These are phyloP conservation scores for Isabelozyma heimii DNA, from an alignment of 805 yeast genomes.

Conservation along the genomic window DNA sequence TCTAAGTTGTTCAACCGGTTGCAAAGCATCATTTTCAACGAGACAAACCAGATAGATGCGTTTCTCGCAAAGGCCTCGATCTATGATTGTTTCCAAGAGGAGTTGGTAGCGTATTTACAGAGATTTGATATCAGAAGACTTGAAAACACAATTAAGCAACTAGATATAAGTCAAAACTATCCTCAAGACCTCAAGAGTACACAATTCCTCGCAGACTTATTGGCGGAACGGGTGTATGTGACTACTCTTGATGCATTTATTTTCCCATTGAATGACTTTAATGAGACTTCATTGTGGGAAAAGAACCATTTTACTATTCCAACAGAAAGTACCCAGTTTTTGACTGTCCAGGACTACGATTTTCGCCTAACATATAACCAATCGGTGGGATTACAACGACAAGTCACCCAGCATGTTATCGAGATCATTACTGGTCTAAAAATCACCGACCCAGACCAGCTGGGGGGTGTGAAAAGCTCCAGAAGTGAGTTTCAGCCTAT, in stretches of 20 bases:
- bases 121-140: not conserved
- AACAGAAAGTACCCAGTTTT: constrained; percentile 1
- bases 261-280: not conserved
- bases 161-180: not conserved
- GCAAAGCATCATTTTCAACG: constrained; percentile 5
- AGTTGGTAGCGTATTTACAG: not conserved
- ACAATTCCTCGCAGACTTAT: not conserved
- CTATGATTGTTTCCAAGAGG: too few relatives aligned
- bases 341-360: constrained; percentile 5
- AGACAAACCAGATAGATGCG: constrained; percentile 1
- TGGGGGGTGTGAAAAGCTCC: constrained; percentile 13
- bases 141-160: not conserved
- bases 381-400: not conserved
- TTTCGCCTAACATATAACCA: not conserved
- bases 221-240: not conserved
- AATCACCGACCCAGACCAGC: constrained; percentile 8
- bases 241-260: not conserved
- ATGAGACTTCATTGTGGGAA: not conserved
- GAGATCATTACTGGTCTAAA: constrained; percentile 16
- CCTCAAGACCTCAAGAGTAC: not conserved
- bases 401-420: constrained; percentile 10
- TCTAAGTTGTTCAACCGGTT: constrained; percentile 1
- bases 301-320: not conserved
- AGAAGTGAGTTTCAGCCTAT: constrained; percentile 28
- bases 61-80: not conserved